Base-by-base conservation (phyloP, 2,329 filamentous ascomycete genomes). In the Fusarium siculi region DNA sequence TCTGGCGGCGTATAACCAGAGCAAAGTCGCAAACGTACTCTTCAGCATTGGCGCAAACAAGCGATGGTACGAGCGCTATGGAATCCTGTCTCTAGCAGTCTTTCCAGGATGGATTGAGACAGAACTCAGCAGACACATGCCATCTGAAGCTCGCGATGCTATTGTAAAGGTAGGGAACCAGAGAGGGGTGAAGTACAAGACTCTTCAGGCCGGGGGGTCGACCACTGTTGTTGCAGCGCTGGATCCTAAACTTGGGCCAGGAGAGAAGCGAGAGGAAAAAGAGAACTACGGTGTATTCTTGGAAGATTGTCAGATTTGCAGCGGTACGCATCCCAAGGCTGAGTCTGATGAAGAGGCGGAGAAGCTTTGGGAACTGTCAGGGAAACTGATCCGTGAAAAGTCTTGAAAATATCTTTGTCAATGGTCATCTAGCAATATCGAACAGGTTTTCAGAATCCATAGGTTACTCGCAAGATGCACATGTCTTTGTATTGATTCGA, bases 371-470 rank as follows among this genome's bases (percentile, higher is more conserved):
- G 23, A 12, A 7, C 3, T 54, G 10, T 54, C 50, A 2, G 50
- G 40, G 7, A 40, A 40, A 4, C 19, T 54, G 19, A 21, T 2
- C 23, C n/a, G 5, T 21, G 23, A 5, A 36, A 19, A 7, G 1
- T 19, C 11, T 23, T 32, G n/a, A 30, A 50, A n/a, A 14, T 9
- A 16, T 8, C 18, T 50, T 12, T 7, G 2, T 8, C 9, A 30
- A 5, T 32, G 1, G 19, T 4, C 3, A n/a, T 14, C 28, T 32
- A 14, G 28, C 2, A 32, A n/a, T 8, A 16, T 2, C 3, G 16
- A 4, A 16, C 4, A 30, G 4, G 4, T 4, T 19, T 25, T 8
- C 9, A 2, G 12, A 9, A 9, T 44, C 14, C 2, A 46, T 10
- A 9, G 2, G 4, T 9, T 19, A 4, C 23, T 28, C 3, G 18